phyloP scores from a whole-genome alignment of 108 stramenopile genomes.

The Seminavis robusta region DNA sequence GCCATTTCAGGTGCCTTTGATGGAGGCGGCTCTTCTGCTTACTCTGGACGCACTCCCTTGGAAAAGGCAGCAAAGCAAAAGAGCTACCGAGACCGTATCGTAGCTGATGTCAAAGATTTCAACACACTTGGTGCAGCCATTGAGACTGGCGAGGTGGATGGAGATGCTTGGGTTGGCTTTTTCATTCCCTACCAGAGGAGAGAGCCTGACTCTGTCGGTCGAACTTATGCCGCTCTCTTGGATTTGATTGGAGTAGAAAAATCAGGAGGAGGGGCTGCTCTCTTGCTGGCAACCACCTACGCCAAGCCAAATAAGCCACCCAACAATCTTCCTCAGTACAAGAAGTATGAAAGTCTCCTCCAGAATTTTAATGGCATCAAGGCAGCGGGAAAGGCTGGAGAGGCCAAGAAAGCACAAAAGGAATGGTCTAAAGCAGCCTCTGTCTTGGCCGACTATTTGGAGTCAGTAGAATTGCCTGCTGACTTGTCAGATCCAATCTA shows the following conservation, averaged over 20 bases:
- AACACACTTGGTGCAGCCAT: constrained; percentile 35
- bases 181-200: constrained; percentile 44
- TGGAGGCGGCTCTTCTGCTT: constrained; percentile 42
- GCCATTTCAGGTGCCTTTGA: constrained; percentile 56
- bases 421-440: constrained; percentile 31
- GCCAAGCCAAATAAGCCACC: constrained; percentile 50
- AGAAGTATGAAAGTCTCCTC: constrained; percentile 30
- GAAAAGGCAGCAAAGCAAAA: constrained; percentile 34
- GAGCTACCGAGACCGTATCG: constrained; percentile 27
- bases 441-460: constrained; percentile 29
- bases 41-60: constrained; percentile 22
- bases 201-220: constrained; percentile 39
- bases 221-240: constrained; percentile 47
- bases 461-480: constrained; percentile 36
- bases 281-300: constrained; percentile 33
- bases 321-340: constrained; percentile 45
- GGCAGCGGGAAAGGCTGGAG: constrained; percentile 44
- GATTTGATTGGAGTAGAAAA: constrained; percentile 47
- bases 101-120: constrained; percentile 50
- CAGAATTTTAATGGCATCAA: constrained; percentile 37
- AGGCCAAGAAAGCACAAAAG: constrained; percentile 34
- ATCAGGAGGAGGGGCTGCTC: constrained; percentile 2
- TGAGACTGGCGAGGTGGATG: constrained; percentile 26
- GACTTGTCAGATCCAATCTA: constrained; percentile 38
- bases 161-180: constrained; percentile 47